phyloP scores from a whole-genome alignment of 2,329 filamentous ascomycete species.

The Aspergillus fischeri region DNA sequence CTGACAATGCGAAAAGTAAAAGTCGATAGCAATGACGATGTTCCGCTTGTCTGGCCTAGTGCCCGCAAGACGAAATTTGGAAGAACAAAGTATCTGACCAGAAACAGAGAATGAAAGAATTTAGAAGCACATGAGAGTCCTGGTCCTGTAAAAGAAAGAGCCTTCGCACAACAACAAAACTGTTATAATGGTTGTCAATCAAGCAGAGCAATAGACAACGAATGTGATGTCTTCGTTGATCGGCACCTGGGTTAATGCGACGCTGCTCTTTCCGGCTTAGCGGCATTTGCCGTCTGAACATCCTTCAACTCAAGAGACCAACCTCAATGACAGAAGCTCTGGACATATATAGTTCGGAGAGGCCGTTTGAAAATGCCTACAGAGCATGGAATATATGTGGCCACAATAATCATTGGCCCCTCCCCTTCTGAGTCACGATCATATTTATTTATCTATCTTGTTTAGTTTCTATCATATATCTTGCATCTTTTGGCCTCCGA shows the following conservation, averaged over 20 bases:
- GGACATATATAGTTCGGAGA: too few species aligned
- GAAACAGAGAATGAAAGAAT: background rate
- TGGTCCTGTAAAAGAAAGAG: background rate
- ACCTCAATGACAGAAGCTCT: too few species aligned
- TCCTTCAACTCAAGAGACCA: background rate
- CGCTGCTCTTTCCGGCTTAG: conserved; percentile 27
- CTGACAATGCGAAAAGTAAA: conserved; percentile 2
- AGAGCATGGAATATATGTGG: background rate
- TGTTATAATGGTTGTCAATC: conserved; percentile 1
- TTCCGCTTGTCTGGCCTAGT: conserved; percentile 11
- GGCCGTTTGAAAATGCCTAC: background rate
- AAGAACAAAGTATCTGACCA: conserved; percentile 10
- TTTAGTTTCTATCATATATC: background rate
- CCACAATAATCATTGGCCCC: background rate
- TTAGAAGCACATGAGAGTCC: background rate
- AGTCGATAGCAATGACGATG: conserved; percentile 12
- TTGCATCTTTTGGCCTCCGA: background rate
- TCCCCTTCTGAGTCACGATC: background rate
- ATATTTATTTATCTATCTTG: background rate
- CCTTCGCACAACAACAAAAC: background rate
- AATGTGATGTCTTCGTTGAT: conserved; percentile 20
- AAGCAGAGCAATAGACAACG: conserved; percentile 7
- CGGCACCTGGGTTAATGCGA: conserved; percentile 22
- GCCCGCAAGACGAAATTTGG: conserved; percentile 8
- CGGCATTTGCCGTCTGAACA: conserved; percentile 17